These are phyloP conservation scores for Trichophyton simii DNA, from an alignment of 2,329 filamentous ascomycete species.

Conservation along the genomic window DNA sequence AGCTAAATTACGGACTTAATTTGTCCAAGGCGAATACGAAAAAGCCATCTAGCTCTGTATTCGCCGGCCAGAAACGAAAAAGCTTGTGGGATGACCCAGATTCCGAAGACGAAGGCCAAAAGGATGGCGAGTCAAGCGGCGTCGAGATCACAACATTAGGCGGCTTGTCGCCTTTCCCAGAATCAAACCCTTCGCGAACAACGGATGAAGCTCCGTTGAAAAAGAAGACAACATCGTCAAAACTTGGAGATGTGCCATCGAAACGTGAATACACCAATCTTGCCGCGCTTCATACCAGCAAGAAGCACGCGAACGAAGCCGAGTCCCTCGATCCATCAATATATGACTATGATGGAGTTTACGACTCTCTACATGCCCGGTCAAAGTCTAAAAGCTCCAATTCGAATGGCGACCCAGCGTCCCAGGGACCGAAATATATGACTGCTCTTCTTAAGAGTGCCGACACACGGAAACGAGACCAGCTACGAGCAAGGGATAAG, in stretches of 20 bases:
- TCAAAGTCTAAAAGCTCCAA: conserved; percentile 18
- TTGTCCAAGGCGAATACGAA: conserved; percentile 26
- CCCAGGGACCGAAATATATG: conserved; percentile 46
- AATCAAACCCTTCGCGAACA: not conserved
- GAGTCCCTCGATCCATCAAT: conserved; percentile 35
- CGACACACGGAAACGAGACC: conserved; percentile 51
- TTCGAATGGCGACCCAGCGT: conserved; percentile 13
- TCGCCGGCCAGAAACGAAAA: conserved; percentile 35
- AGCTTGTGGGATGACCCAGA: conserved; percentile 36
- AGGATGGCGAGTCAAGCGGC: conserved; percentile 5
- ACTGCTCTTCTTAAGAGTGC: conserved; percentile 46
- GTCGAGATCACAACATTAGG: conserved; percentile 30
- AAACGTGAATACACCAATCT: conserved; percentile 29
- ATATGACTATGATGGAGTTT: conserved; percentile 39
- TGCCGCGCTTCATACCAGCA: conserved; percentile 35
- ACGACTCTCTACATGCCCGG: conserved; percentile 37
- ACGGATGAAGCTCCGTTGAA: not conserved
- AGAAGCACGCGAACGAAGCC: conserved; percentile 33
- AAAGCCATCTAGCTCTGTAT: conserved; percentile 18
- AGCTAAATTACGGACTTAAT: conserved; percentile 33
- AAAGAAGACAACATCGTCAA: not conserved
- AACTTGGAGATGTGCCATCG: conserved; percentile 7
- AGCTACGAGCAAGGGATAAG: conserved; percentile 49
- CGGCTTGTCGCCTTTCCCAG: conserved; percentile 16
- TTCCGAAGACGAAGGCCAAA: conserved; percentile 19